Conservation (phyloP, 768 basidiomycete species). For the Pisolithus albus region DNA sequence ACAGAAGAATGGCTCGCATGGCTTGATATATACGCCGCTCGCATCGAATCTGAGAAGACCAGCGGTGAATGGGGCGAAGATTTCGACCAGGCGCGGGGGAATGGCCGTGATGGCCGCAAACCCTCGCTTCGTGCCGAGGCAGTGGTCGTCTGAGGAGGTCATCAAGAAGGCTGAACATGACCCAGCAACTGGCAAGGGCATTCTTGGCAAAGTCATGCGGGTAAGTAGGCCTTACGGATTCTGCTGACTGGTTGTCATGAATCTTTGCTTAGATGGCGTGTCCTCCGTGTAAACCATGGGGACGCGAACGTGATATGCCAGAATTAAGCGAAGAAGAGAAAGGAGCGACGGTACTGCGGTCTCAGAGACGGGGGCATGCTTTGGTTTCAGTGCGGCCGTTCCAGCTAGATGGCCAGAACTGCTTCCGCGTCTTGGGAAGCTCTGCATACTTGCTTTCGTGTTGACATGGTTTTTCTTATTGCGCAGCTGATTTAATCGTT, state of each 20-base stretch:
- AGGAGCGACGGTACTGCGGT: slow-evolving; percentile 72
- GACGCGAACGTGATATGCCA: slow-evolving; percentile 53
- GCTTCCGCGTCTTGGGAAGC: no score
- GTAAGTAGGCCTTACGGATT: slow-evolving; percentile 33
- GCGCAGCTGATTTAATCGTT: no score
- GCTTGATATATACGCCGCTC: slow-evolving; percentile 55
- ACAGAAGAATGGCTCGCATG: slow-evolving; percentile 52
- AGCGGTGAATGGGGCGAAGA: slow-evolving; percentile 38
- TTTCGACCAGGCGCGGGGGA: slow-evolving; percentile 41
- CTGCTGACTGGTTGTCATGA: not conserved
- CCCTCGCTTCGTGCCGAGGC: slow-evolving; percentile 87
- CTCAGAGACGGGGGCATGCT: slow-evolving; percentile 69
- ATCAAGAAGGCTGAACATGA: slow-evolving; percentile 72
- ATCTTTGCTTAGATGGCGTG: slow-evolving; percentile 66
- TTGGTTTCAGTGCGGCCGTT: slow-evolving; percentile 93
- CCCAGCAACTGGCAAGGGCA: slow-evolving; percentile 41
- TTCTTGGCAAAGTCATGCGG: slow-evolving; percentile 76
- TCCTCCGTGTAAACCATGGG: slow-evolving; percentile 82
- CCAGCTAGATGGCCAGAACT: slow-evolving; percentile 61
- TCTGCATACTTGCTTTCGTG: no score
- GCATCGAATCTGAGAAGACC: slow-evolving; percentile 45
- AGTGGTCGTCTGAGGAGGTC: slow-evolving; percentile 94
- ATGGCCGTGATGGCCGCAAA: slow-evolving; percentile 56
- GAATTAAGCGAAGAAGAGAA: slow-evolving; percentile 52
- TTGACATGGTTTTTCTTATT: no score